phyloP scores from a whole-genome alignment of 2,329 filamentous ascomycete species.

The Talaromyces islandicus region DNA sequence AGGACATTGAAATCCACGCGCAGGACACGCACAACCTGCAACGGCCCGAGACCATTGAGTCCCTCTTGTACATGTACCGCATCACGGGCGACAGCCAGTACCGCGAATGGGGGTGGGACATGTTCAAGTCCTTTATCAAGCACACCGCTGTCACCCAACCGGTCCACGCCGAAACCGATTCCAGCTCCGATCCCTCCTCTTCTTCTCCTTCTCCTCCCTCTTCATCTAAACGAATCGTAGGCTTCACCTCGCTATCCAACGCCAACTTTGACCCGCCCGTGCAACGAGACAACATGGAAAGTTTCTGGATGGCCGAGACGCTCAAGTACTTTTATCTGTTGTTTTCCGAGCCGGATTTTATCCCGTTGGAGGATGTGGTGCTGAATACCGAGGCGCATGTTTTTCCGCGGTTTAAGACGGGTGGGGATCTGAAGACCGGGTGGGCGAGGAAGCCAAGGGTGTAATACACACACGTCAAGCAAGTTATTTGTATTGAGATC shows the following conservation, averaged over 20 bases:
- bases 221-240: slow-evolving; percentile 32
- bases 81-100: slow-evolving; percentile 88
- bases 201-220: background rate
- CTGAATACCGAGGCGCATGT: slow-evolving; percentile 96
- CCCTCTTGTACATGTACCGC: slow-evolving; percentile 96
- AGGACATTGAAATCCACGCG: slow-evolving; percentile 73
- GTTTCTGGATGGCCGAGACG: slow-evolving; percentile 97
- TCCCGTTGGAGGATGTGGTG: slow-evolving; percentile 81
- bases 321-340: slow-evolving; percentile 96
- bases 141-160: slow-evolving; percentile 73
- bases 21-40: slow-evolving; percentile 90
- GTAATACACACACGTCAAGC: background rate
- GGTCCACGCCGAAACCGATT: slow-evolving; percentile 22
- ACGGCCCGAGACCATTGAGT: slow-evolving; percentile 93
- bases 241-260: slow-evolving; percentile 75
- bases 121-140: slow-evolving; percentile 88
- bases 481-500: background rate
- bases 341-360: slow-evolving; percentile 75
- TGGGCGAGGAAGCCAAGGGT: slow-evolving; percentile 27
- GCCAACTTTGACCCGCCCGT: slow-evolving; percentile 66
- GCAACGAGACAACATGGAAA: slow-evolving; percentile 89
- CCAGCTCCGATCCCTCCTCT: too few relatives aligned
- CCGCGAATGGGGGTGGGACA: slow-evolving; percentile 96
- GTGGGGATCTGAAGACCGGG: slow-evolving; percentile 34
- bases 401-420: slow-evolving; percentile 79